A percentile compares a stretch with the other conserved stretches of the same genome.
phyloP scores from a whole-genome alignment of 441 rosid species.

The Omphalea diandra region DNA sequence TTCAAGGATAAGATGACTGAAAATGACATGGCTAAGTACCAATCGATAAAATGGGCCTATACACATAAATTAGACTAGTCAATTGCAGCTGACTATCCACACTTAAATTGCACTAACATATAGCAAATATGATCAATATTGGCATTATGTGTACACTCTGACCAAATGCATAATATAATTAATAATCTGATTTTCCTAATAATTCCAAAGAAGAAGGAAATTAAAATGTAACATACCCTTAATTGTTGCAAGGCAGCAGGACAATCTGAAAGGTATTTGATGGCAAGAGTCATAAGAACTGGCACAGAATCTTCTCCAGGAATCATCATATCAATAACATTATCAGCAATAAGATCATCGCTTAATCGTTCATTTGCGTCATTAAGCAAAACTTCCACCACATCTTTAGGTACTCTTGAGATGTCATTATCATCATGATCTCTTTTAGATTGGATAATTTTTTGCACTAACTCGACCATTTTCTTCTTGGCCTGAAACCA shows the following conservation, averaged over 20 bases:
- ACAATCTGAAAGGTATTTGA: conserved; percentile 81
- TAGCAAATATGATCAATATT: too few relatives aligned
- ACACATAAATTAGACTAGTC: background rate
- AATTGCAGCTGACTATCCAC: background rate
- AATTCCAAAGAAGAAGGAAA: too few relatives aligned
- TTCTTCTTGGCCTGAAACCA: conserved; percentile 79
- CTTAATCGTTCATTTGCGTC: conserved; percentile 49
- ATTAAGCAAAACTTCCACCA: conserved; percentile 68
- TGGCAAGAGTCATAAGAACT: conserved; percentile 81
- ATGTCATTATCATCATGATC: conserved; percentile 18
- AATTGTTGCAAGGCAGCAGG: conserved; percentile 69
- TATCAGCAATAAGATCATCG: conserved; percentile 75
- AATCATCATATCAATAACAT: conserved; percentile 96
- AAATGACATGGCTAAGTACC: background rate
- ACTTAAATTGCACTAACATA: too few relatives aligned
- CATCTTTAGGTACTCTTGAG: conserved; percentile 47
- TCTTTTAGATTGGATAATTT: conserved; percentile 50
- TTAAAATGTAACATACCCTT: conserved; percentile 56
- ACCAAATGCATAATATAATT: too few relatives aligned
- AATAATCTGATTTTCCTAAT: too few relatives aligned
- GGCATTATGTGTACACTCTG: too few relatives aligned
- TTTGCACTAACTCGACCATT: conserved; percentile 68
- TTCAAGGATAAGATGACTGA: background rate
- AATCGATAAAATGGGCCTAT: too few relatives aligned
- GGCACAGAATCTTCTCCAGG: conserved; percentile 99